Percentiles rank a stretch among this genome's conserved stretches.
Evolutionary conservation across 108 stramenopile genomes (phyloP).

Genomic region (Nannochloropsis salina): DNA sequence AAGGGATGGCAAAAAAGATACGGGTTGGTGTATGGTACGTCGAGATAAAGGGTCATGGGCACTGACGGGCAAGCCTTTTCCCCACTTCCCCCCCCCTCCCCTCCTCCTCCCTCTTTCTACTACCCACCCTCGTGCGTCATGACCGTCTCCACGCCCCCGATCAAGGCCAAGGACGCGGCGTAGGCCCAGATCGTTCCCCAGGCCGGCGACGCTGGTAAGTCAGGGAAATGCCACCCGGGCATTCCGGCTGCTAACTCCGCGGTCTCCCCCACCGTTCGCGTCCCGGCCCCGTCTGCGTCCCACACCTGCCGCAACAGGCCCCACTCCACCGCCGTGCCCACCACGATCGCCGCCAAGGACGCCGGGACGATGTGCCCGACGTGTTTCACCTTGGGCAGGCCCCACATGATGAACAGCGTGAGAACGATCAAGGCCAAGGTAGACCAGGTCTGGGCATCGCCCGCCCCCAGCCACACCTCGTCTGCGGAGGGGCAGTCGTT

Average conservation of each 20-base stretch:
- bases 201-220: background rate
- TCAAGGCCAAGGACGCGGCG: background rate
- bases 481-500: constrained; percentile 55
- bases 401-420: constrained; percentile 21
- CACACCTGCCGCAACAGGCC: background rate
- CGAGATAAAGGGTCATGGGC: too few relatives aligned
- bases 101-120: background rate
- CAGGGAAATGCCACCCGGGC: background rate
- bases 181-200: background rate
- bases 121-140: background rate
- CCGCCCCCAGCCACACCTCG: constrained; percentile 45
- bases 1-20: too few relatives aligned
- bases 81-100: background rate
- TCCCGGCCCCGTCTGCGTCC: background rate
- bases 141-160: background rate
- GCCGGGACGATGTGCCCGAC: constrained; percentile 47
- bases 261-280: background rate
- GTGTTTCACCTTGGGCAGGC: background rate
- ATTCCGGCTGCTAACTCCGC: background rate
- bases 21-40: too few relatives aligned
- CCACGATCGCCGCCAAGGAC: constrained; percentile 54
- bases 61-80: too few relatives aligned
- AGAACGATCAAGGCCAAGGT: background rate
- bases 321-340: constrained; percentile 45
- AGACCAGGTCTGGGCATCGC: background rate